Evolutionary conservation across 1,139 yeast species (phyloP).

Genomic region (Casaregolazyma lundiana): DNA sequence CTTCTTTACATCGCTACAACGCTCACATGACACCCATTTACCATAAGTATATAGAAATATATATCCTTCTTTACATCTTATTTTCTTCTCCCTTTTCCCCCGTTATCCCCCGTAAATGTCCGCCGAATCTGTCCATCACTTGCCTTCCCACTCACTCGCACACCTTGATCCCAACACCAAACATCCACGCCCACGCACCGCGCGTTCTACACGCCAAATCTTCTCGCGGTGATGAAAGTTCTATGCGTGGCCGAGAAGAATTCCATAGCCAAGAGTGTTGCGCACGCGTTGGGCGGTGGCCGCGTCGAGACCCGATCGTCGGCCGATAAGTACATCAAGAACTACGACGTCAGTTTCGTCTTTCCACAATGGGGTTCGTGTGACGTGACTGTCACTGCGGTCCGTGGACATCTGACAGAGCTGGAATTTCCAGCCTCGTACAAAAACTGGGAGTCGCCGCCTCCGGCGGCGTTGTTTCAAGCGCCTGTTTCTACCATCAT

Average conservation of each 20-base stretch:
- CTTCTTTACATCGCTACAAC: no score
- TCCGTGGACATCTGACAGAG: slow-evolving; percentile 73
- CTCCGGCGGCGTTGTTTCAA: slow-evolving; percentile 61
- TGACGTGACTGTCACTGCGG: slow-evolving; percentile 87
- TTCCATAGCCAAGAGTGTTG: slow-evolving; percentile 85
- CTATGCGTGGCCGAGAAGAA: slow-evolving; percentile 98
- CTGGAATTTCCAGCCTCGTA: slow-evolving; percentile 59
- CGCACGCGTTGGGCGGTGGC: slow-evolving; percentile 74
- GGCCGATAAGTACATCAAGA: slow-evolving; percentile 59
- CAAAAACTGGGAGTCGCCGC: slow-evolving; percentile 58
- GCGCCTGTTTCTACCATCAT: slow-evolving; percentile 55
- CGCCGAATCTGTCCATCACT: neutral
- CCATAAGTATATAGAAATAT: no score
- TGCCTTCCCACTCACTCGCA: no score
- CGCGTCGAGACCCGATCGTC: slow-evolving; percentile 31
- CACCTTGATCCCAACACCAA: slow-evolving; percentile 1
- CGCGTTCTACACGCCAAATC: slow-evolving; percentile 1
- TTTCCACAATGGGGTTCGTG: slow-evolving; percentile 62
- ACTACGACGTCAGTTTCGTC: slow-evolving; percentile 69
- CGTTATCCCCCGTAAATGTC: neutral
- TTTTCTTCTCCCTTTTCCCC: no score
- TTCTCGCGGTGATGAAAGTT: slow-evolving; percentile 52
- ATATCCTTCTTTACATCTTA: no score
- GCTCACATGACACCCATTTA: no score
- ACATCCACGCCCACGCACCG: neutral